phyloP scores from a whole-genome alignment of 768 basidiomycete species.

The Leccinum olivaceopallidum region DNA sequence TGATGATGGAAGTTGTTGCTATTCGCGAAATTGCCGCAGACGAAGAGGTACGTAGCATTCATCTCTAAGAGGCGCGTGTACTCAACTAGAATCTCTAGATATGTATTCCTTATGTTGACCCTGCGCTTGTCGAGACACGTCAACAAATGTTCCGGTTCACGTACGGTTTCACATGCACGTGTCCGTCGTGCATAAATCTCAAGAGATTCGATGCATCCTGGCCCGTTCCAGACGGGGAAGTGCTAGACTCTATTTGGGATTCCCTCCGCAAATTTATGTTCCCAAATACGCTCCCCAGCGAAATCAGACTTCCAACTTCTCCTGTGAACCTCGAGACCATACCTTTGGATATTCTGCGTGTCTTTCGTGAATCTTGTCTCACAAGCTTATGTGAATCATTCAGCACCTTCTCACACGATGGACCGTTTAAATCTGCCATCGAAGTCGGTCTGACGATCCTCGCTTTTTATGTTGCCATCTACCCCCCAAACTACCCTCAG shows the following conservation, averaged over 20 bases:
- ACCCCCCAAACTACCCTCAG: conserved; percentile 80
- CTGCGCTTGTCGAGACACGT: conserved; percentile 64
- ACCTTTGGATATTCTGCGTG: conserved; percentile 40
- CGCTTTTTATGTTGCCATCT: conserved; percentile 67
- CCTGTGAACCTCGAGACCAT: conserved; percentile 32
- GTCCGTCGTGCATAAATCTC: conserved; percentile 55
- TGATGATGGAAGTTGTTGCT: conserved; percentile 65
- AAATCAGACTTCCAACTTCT: conserved; percentile 25
- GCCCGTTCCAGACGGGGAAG: conserved; percentile 34
- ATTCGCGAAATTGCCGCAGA: conserved; percentile 53
- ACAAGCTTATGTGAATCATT: conserved; percentile 60
- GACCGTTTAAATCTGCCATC: conserved; percentile 52
- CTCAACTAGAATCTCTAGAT: conserved; percentile 45
- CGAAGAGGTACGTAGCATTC: conserved; percentile 57
- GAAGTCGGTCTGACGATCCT: conserved; percentile 56
- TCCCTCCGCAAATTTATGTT: conserved; percentile 43
- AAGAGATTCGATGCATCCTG: conserved; percentile 38
- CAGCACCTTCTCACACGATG: conserved; percentile 70
- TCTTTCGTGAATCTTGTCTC: conserved; percentile 62
- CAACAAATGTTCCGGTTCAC: conserved; percentile 56
- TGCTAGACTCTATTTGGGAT: conserved; percentile 20
- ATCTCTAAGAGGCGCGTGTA: not conserved
- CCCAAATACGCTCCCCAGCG: conserved; percentile 26
- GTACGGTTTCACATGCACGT: conserved; percentile 70
- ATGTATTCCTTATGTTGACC: conserved; percentile 75